Percentiles rank a stretch among this genome's conserved stretches.
Conservation (phyloP, 2,329 filamentous ascomycete species). For the Neoascochyta sp. region DNA sequence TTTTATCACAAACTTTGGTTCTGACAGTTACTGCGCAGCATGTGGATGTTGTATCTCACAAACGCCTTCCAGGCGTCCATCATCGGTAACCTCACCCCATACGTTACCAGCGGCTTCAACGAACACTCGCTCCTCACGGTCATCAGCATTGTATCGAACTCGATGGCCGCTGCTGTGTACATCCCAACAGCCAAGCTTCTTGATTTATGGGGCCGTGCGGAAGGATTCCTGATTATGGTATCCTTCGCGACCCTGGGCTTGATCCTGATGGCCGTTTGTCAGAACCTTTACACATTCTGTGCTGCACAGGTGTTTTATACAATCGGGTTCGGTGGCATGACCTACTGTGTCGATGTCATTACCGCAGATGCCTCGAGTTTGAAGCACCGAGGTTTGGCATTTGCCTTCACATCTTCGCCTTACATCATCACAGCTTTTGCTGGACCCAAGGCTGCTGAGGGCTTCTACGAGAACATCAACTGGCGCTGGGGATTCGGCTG, state of each 20-base stretch:
- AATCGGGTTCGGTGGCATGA: constrained; percentile 59
- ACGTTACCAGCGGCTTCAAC: constrained; percentile 31
- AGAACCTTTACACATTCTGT: constrained; percentile 44
- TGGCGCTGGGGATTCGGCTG: constrained; percentile 62
- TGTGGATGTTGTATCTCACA: constrained; percentile 40
- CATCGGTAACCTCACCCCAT: constrained; percentile 32
- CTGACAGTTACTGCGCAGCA: constrained; percentile 7
- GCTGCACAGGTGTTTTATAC: constrained; percentile 32
- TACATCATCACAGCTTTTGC: constrained; percentile 16
- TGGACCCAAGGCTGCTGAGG: constrained; percentile 18
- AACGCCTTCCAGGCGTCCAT: constrained; percentile 43
- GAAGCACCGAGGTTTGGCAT: constrained; percentile 54
- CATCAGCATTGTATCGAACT: constrained; percentile 24
- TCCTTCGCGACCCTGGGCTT: constrained; percentile 36
- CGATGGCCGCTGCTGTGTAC: constrained; percentile 32
- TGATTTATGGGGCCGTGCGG: constrained; percentile 39
- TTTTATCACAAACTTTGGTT: neutral
- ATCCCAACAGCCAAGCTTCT: constrained; percentile 40
- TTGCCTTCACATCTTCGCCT: constrained; percentile 43
- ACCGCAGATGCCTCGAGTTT: constrained; percentile 61
- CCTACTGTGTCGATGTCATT: constrained; percentile 60
- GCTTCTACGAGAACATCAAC: constrained; percentile 44
- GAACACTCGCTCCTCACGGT: constrained; percentile 25
- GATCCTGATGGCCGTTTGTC: constrained; percentile 64
- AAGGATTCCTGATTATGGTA: constrained; percentile 37